Conservation (phyloP, 805 yeast genomes). For the Ogataea paradorogensis region DNA sequence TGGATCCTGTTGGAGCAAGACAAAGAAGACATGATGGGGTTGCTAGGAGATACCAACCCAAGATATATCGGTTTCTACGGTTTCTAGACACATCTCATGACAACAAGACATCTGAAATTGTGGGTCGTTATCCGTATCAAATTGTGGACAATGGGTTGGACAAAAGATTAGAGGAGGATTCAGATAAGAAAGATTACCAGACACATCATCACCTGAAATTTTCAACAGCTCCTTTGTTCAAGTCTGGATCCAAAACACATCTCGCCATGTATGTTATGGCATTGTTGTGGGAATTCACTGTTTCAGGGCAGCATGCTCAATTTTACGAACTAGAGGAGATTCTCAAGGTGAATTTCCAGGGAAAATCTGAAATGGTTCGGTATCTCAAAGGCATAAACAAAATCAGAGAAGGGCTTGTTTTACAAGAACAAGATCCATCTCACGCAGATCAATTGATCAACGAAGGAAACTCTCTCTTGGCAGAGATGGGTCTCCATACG, state of each 20-base stretch:
- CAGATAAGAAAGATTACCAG: slow-evolving; percentile 11
- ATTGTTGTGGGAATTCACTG: slow-evolving; percentile 41
- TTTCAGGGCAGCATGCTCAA: slow-evolving; percentile 34
- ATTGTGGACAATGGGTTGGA: slow-evolving; percentile 16
- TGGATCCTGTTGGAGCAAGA: slow-evolving; percentile 5
- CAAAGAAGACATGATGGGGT: background rate
- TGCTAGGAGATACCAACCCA: slow-evolving; percentile 12
- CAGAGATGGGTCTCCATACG: slow-evolving; percentile 3
- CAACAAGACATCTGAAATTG: slow-evolving; percentile 8
- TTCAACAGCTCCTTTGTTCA: slow-evolving; percentile 18
- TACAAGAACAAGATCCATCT: slow-evolving; percentile 3
- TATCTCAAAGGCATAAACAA: slow-evolving; percentile 32
- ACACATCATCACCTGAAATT: slow-evolving; percentile 5
- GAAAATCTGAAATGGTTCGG: slow-evolving; percentile 40
- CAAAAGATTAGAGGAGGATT: slow-evolving; percentile 8
- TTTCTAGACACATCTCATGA: slow-evolving; percentile 17
- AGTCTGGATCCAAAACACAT: slow-evolving; percentile 37
- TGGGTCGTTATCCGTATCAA: slow-evolving; percentile 22
- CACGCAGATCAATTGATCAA: slow-evolving; percentile 4
- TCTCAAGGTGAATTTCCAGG: slow-evolving; percentile 42
- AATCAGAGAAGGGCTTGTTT: slow-evolving; percentile 16
- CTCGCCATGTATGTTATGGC: slow-evolving; percentile 40
- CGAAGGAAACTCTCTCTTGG: slow-evolving; percentile 10
- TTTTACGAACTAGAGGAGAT: slow-evolving; percentile 37
- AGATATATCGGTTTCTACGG: slow-evolving; percentile 18